These are phyloP conservation scores for Pterocarpus macrocarpus DNA, from an alignment of 306 rosid genomes.

Conservation along the genomic window DNA sequence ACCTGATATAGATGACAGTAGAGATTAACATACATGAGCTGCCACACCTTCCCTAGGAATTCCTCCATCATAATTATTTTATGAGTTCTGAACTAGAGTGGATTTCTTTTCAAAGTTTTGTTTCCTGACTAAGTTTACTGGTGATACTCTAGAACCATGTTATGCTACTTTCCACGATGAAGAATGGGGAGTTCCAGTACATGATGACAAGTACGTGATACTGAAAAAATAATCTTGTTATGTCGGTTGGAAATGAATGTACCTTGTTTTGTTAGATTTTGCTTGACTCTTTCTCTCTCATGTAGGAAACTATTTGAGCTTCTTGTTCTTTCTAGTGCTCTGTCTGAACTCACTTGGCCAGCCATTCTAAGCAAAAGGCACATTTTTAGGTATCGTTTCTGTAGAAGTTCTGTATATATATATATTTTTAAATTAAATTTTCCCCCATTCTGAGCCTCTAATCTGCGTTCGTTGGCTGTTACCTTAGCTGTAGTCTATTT, in stretches of 20 bases:
- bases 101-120: slow-evolving; percentile 28
- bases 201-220: slow-evolving; percentile 77
- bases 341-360: slow-evolving; percentile 88
- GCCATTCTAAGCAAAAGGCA: slow-evolving; percentile 76
- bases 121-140: slow-evolving; percentile 48
- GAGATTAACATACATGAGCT: not conserved
- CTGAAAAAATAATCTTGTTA: slow-evolving; percentile 34
- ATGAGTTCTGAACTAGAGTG: slow-evolving; percentile 19
- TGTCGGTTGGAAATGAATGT: slow-evolving; percentile 14
- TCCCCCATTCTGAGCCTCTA: slow-evolving; percentile 11
- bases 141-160: slow-evolving; percentile 63
- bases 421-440: not conserved
- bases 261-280: slow-evolving; percentile 31
- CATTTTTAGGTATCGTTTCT: slow-evolving; percentile 67
- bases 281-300: slow-evolving; percentile 44
- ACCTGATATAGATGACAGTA: too few relatives aligned
- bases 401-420: slow-evolving; percentile 9
- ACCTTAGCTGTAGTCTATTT: slow-evolving; percentile 8
- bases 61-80: slow-evolving; percentile 17
- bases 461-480: slow-evolving; percentile 20
- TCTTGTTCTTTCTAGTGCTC: slow-evolving; percentile 77
- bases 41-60: slow-evolving; percentile 9
- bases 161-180: slow-evolving; percentile 79
- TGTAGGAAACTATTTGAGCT: slow-evolving; percentile 82
- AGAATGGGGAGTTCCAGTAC: slow-evolving; percentile 92